Percentiles rank a stretch among this genome's conserved stretches.
Conservation (phyloP, 2,329 filamentous ascomycete genomes). For the Colletotrichum lindemuthianum region DNA sequence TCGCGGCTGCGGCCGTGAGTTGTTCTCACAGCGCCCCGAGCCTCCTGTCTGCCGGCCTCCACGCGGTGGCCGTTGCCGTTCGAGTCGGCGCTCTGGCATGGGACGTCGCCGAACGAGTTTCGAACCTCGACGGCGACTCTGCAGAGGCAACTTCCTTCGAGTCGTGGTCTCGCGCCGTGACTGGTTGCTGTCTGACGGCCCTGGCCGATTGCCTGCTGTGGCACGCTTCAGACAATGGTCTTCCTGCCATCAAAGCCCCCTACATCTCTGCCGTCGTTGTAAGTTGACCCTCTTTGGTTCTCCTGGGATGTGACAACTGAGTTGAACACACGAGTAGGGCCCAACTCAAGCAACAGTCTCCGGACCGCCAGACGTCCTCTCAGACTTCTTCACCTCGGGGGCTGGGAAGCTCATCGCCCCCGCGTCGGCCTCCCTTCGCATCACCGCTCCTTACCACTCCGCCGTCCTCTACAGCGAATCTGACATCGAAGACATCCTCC, state of each 20-base stretch:
- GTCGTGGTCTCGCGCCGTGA: slow-evolving; percentile 6
- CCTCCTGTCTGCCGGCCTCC: slow-evolving; percentile 69
- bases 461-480: slow-evolving; percentile 58
- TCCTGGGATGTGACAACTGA: not conserved
- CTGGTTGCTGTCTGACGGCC: not conserved
- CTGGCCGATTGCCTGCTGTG: not conserved
- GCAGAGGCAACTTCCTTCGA: slow-evolving; percentile 50
- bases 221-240: slow-evolving; percentile 2
- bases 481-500: slow-evolving; percentile 53
- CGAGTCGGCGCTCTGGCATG: slow-evolving; percentile 68
- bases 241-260: not conserved
- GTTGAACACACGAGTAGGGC: not conserved
- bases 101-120: slow-evolving; percentile 58
- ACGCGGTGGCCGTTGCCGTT: slow-evolving; percentile 74
- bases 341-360: slow-evolving; percentile 16
- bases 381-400: slow-evolving; percentile 56
- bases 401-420: slow-evolving; percentile 50
- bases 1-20: slow-evolving; percentile 73
- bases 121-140: slow-evolving; percentile 52
- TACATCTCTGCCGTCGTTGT: slow-evolving; percentile 18
- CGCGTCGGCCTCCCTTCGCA: slow-evolving; percentile 58
- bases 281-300: not conserved
- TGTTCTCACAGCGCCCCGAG: slow-evolving; percentile 71
- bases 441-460: slow-evolving; percentile 68
- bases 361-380: slow-evolving; percentile 67